Evolutionary conservation across 768 basidiomycete genomes (phyloP).

Genomic region (Lentinula sp.): DNA sequence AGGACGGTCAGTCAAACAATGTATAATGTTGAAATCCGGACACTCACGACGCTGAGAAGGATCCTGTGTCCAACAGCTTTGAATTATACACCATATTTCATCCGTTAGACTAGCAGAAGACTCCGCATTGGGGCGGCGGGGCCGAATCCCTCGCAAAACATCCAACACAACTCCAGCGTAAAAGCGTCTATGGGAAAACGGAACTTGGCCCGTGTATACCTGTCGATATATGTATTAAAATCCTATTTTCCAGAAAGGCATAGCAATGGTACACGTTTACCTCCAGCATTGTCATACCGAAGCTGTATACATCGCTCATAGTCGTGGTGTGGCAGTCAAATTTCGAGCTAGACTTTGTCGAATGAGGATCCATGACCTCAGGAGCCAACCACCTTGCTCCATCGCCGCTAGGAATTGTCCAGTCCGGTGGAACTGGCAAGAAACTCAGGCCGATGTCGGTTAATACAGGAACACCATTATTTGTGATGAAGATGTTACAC

Average conservation of each 20-base stretch:
- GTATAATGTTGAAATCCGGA: not conserved
- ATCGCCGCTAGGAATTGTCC: conserved; percentile 5
- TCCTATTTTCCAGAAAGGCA: not conserved
- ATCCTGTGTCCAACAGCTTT: conserved; percentile 9
- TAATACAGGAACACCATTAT: conserved; percentile 1
- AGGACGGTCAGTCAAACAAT: not conserved
- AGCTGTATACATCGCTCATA: conserved; percentile 8
- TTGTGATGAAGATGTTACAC: conserved; percentile 7
- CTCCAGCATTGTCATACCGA: conserved; percentile 9
- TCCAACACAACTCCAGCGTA: not conserved
- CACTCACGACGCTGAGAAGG: conserved; percentile 8
- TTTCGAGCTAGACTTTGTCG: not conserved
- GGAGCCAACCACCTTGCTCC: conserved; percentile 8
- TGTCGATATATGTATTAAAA: not conserved
- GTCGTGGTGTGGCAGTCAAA: not conserved
- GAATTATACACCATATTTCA: conserved; percentile 7
- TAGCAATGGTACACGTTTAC: not conserved
- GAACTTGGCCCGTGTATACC: conserved; percentile 5
- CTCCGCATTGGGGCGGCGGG: not conserved
- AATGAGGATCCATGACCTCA: conserved; percentile 5
- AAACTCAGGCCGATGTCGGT: conserved; percentile 1
- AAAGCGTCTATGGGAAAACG: not conserved
- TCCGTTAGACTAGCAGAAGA: conserved; percentile 1
- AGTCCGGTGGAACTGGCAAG: conserved; percentile 4
- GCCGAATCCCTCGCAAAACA: conserved; percentile 3